Base-by-base conservation (phyloP, 1,284 basidiomycete species). In the Sphaerobolus stellatus region DNA sequence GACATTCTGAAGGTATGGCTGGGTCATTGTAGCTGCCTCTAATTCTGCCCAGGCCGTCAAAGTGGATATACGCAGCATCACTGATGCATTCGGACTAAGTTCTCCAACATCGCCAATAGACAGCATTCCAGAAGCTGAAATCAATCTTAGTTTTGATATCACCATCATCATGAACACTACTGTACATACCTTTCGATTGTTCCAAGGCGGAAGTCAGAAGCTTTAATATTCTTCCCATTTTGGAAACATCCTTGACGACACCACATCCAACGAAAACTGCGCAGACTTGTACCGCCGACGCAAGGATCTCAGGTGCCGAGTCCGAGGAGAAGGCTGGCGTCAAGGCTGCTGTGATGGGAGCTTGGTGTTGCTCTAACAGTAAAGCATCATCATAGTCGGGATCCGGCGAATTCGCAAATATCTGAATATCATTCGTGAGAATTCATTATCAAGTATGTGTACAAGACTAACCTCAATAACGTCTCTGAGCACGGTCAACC, bases 321-420 rank as follows among this genome's bases (percentile, higher is more conserved):
- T 99, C 97, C 0, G 90, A 79, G 3, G 92, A 91, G 66, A 99
- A 99, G 0, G 96, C 95, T 0, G 97, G 96, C 0, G 95, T 99
- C n/a, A 99, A 79, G 0, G 97, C 97, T 2, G 97, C 94, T 1
- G 96, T 96, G 57, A 99, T 97, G 0, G 97, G 96, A 0, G 97
- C 97, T 73, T 99, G 96, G 69, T 98, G 92, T 69, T 99, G 97
- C 67, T 99, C 96, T n/a, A 99, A 79, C 2, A 99, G 75, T 3
- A 95, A 76, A 0, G 92, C 84, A 58, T 93, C 92, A 43, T 92
- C 88, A 64, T 94, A 98, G 57, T 95, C 94, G 1, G 94, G 91
- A 71, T 99, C 97, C 1, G 91, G 91, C 3, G 92, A 84, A 24
- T 78, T 73, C 3, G 92, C 83, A 70, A 98, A 99, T 51, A 86